These are phyloP conservation scores for Hymenoscyphus infarciens DNA, from an alignment of 2,329 filamentous ascomycete genomes.

Conservation along the genomic window DNA sequence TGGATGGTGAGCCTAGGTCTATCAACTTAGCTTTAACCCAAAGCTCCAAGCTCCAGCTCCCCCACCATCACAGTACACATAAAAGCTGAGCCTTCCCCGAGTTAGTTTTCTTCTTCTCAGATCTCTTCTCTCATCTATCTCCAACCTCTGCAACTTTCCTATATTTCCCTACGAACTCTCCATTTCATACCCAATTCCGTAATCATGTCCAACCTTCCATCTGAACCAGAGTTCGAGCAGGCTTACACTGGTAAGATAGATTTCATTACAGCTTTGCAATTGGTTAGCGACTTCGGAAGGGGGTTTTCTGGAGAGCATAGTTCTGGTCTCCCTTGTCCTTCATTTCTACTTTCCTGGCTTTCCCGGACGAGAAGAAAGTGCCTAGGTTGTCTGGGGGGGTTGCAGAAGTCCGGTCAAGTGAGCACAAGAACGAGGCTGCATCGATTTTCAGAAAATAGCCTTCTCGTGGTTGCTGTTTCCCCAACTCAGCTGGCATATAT, in stretches of 20 bases:
- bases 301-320: not conserved
- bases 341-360: not conserved
- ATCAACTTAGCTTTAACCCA: constrained; percentile 3
- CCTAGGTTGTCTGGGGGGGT: not conserved
- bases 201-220: constrained; percentile 79
- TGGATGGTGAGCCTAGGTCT: not conserved
- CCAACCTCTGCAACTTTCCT: not conserved
- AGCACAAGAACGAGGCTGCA: not conserved
- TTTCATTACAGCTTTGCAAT: not conserved
- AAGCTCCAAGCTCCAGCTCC: constrained; percentile 6
- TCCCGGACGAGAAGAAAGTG: not conserved
- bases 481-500: not conserved
- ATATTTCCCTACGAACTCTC: constrained; percentile 1
- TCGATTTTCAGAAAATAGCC: not conserved
- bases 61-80: constrained; percentile 13
- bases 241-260: constrained; percentile 77
- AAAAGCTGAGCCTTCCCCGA: constrained; percentile 8
- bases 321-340: not conserved
- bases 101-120: not conserved
- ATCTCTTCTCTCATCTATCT: constrained; percentile 5
- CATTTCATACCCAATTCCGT: constrained; percentile 6
- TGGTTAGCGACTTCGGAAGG: not conserved
- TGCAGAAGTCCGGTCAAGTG: not conserved
- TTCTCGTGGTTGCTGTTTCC: not conserved
- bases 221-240: constrained; percentile 97